phyloP scores from a whole-genome alignment of 768 basidiomycete genomes.

The Suillus cothurnatus region DNA sequence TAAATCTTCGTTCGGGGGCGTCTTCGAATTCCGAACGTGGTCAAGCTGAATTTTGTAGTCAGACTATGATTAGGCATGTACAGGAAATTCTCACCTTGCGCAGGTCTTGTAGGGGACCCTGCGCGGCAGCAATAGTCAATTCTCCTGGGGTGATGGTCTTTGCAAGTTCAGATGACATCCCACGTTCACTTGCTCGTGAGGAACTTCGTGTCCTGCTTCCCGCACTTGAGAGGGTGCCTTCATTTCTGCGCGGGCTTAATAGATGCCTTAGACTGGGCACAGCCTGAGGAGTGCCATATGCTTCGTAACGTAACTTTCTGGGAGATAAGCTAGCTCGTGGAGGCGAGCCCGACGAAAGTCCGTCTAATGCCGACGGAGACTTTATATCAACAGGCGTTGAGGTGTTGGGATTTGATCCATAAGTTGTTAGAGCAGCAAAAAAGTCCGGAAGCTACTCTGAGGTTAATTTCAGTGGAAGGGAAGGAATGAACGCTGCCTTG shows the following conservation, averaged over 20 bases:
- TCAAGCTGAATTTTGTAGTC: background rate
- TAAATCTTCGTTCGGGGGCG: constrained; percentile 18
- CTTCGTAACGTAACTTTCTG: constrained; percentile 64
- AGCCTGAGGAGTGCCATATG: constrained; percentile 65
- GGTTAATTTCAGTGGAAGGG: constrained; percentile 8
- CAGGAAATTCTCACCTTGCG: constrained; percentile 21
- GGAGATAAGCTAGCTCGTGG: constrained; percentile 33
- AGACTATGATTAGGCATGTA: constrained; percentile 5
- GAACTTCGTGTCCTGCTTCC: constrained; percentile 34
- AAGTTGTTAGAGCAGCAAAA: constrained; percentile 47
- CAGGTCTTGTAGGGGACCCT: constrained; percentile 14
- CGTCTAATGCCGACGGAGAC: constrained; percentile 19
- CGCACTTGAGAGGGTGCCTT: constrained; percentile 40
- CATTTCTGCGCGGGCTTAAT: constrained; percentile 32
- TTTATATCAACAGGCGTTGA: constrained; percentile 14
- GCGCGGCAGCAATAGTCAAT: constrained; percentile 28
- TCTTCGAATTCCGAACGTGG: background rate
- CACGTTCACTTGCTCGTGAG: constrained; percentile 27
- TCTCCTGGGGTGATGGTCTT: constrained; percentile 35
- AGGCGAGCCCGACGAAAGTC: constrained; percentile 20
- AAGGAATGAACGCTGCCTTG: constrained; percentile 33
- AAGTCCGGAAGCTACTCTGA: constrained; percentile 70
- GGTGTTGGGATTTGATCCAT: constrained; percentile 23
- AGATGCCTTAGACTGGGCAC: constrained; percentile 45
- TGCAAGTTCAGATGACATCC: constrained; percentile 27